Base-by-base conservation (phyloP, 352 stramenopile species). In the Pythium periplocum region DNA sequence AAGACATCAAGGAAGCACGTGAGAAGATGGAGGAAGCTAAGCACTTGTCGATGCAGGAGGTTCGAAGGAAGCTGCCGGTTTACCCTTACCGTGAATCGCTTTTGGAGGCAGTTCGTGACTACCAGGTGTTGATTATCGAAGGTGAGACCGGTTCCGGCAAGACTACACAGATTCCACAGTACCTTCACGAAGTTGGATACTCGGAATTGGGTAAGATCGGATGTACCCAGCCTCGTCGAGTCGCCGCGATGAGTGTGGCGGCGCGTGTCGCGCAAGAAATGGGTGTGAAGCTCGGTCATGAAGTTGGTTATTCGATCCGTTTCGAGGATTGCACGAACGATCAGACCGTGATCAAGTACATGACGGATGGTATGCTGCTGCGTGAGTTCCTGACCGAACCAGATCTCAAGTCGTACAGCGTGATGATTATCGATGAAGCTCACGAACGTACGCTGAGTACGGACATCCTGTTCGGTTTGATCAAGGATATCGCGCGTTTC, bases 341-440 rank as follows among this genome's bases (percentile, higher is more conserved):
- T 53, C 92, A 97, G 48, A 99, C 98, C 1, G 69, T 95, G 32
- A 91, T 99, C 52, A 97, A 98, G 70, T 99, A 99, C 78, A 99
- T 99, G 94, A 99, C 98, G 1, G 97, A 99, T 68, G 98, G 97
- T 66, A 99, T 99, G 96, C 71, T 99, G 30, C 75, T 99, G 39
- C 87, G 96, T 41, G 97, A 99, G 71, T 98, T 99, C 62, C 71
- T 99, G 45, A 99, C 93, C 4, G 96, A 99, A 68, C 97, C 97
- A 0, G 96, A 96, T 61, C 68, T 98, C n/a, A 92, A 87, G 52
- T 91, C 86, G 37, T 99, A 99, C 75, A 97, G 78, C 34, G 96
- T 98, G 41, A 98, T 99, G 73, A 97, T 99, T 53, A 97, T 99
- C 61, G 97, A 99, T 68, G 96, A 99, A 73, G 96, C 97, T 11